A percentile compares a stretch with the other conserved stretches of the same genome.
These are phyloP conservation scores for Bertia moriformis DNA, from an alignment of 2,329 filamentous ascomycete species.

Conservation along the genomic window DNA sequence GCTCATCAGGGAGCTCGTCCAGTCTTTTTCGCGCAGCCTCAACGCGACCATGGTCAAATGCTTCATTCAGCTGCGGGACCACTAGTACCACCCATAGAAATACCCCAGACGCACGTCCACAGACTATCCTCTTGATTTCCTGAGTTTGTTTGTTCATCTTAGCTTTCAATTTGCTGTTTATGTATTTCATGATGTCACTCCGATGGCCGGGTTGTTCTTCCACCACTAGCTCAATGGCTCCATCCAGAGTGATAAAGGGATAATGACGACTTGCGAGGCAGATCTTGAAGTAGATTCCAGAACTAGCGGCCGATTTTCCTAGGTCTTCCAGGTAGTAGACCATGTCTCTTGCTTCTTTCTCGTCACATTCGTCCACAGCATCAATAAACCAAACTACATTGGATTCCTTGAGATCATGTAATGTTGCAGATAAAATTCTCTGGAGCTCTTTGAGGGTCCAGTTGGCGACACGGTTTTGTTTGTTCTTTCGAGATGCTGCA, in stretches of 20 bases:
- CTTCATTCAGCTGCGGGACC: constrained; percentile 25
- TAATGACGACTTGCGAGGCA: constrained; percentile 28
- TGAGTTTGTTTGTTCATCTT: constrained; percentile 7
- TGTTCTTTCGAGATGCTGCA: too few relatives aligned
- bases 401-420: too few relatives aligned
- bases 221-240: constrained; percentile 13
- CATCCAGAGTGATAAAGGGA: constrained; percentile 18
- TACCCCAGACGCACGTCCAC: constrained; percentile 20
- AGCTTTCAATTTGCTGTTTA: constrained; percentile 12
- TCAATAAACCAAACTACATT: constrained; percentile 17
- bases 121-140: constrained; percentile 14
- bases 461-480: too few relatives aligned
- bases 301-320: background rate
- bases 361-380: constrained; percentile 32
- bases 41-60: constrained; percentile 16
- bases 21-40: constrained; percentile 15
- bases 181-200: constrained; percentile 16
- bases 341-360: constrained; percentile 24
- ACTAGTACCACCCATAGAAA: constrained; percentile 30
- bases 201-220: constrained; percentile 17
- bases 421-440: too few relatives aligned
- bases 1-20: constrained; percentile 18
- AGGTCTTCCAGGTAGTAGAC: constrained; percentile 22
- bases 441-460: too few relatives aligned
- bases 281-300: constrained; percentile 10